Percentiles rank a stretch among this genome's conserved stretches.
phyloP scores from a whole-genome alignment of 257 asterid species.

The Primulina eburnea region DNA sequence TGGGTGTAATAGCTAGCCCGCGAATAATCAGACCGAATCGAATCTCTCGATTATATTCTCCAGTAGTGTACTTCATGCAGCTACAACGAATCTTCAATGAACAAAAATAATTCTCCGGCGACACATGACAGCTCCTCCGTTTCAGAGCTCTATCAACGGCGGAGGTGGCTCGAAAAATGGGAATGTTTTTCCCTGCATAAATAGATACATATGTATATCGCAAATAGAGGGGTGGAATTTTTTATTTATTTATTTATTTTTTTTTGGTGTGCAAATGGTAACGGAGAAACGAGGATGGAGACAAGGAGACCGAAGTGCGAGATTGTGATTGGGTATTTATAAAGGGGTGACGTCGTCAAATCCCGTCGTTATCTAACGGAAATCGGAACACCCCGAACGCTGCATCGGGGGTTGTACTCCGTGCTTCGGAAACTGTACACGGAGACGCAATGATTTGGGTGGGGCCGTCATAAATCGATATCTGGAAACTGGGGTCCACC shows the following conservation, averaged over 20 bases:
- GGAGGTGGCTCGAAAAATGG: background rate
- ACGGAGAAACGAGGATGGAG: background rate
- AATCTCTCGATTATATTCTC: background rate
- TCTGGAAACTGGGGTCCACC: background rate
- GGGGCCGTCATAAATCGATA: background rate
- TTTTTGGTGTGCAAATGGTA: background rate
- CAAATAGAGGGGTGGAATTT: too few relatives aligned
- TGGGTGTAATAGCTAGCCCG: background rate
- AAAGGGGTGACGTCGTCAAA: background rate
- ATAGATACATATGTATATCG: too few relatives aligned
- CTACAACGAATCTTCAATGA: background rate
- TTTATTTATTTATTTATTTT: too few relatives aligned
- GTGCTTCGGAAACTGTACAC: background rate
- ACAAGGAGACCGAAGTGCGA: background rate
- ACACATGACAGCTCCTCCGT: background rate
- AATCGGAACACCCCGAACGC: too few relatives aligned
- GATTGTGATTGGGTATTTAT: background rate
- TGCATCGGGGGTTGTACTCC: background rate
- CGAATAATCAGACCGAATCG: background rate
- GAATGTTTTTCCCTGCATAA: background rate
- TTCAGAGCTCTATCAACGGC: background rate
- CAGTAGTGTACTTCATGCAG: background rate
- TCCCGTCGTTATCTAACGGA: background rate
- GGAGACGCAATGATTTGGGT: background rate
- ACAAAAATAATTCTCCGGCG: background rate